Base-by-base conservation (phyloP, 2,329 filamentous ascomycete species). In the Orbilia oligospora region DNA sequence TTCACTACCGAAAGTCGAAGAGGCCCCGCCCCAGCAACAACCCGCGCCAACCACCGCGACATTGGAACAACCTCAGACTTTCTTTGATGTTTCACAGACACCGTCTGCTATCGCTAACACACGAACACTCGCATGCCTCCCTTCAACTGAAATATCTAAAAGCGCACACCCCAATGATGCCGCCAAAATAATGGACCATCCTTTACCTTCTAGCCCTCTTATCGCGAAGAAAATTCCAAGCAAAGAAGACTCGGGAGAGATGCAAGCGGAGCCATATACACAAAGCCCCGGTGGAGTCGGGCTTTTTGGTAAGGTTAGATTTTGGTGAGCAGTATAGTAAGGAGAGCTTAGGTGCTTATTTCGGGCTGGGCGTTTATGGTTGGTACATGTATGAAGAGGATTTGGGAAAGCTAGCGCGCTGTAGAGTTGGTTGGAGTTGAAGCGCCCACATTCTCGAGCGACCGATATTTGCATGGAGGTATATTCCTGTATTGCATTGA, bases 131-230 rank as follows among this genome's bases (percentile, higher is more conserved):
- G 75, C 75, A 4, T 72, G 68, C 30, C 48, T 79, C 8, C 76
- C 76, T 5, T 79, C 76, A 3, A 79, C 76, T 2, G 76, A 73
- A 61, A 75, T 79, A 30, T 73, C 76, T 6, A 70, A 56, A 33
- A 69, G 64, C 22, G 76, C 76, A 16, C 76, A 79, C 24, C 76
- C 76, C 14, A 53, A 79, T 30, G 70, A 79, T 20, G 76, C 76
- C n/a, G 76, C 76, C 12, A 79, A 73, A 27, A 79, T 79, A 27
- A 79, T 79, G 76, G 76, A 79, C 49, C 64, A 73, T 12, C 76
- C 76, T 12, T 64, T 79, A 18, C 76, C 76, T 3, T 70, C 64
- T 1, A 79, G 69, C 44, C 76, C 71, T 3, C 22, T 79, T 18
- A 79, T 71, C 12, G 76, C 76, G 20, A 79, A 79, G 27, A 79